phyloP scores from a whole-genome alignment of 352 stramenopile species.

The Phytophthora sojae region DNA sequence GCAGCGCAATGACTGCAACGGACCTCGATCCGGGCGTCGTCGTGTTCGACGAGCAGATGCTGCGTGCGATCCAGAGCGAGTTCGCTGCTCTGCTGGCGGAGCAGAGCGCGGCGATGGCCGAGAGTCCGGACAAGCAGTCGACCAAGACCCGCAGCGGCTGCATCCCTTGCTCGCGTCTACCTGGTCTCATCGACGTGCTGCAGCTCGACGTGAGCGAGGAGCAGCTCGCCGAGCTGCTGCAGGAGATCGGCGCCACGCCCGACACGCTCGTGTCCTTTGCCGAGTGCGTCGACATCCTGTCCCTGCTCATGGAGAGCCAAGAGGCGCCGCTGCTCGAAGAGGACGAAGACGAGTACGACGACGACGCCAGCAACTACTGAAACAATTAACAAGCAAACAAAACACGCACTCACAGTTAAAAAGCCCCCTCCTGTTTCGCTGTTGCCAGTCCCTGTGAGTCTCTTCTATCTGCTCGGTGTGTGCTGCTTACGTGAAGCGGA shows the following conservation, averaged over 20 bases:
- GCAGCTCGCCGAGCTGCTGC: slow-evolving; percentile 61
- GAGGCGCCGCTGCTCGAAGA: slow-evolving; percentile 39
- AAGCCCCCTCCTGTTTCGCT: no score
- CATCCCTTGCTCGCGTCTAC: slow-evolving; percentile 60
- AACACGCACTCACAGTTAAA: not conserved
- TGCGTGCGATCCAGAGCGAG: slow-evolving; percentile 62
- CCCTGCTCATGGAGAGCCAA: slow-evolving; percentile 69
- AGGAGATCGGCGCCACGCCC: slow-evolving; percentile 73
- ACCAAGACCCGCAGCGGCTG: slow-evolving; percentile 44
- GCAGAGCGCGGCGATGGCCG: slow-evolving; percentile 25
- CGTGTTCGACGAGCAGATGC: slow-evolving; percentile 69
- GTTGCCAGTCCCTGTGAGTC: no score
- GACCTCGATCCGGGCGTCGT: slow-evolving; percentile 41
- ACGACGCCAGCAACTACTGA: slow-evolving; percentile 10
- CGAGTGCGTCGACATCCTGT: slow-evolving; percentile 90
- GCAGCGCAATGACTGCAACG: slow-evolving; percentile 16
- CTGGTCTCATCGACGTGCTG: slow-evolving; percentile 51
- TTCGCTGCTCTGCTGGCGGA: slow-evolving; percentile 52
- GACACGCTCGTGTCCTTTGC: slow-evolving; percentile 83
- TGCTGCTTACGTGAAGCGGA: slow-evolving; percentile 72
- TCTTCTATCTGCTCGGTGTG: no score
- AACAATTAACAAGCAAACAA: not conserved
- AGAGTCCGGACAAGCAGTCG: slow-evolving; percentile 19
- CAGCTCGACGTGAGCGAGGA: slow-evolving; percentile 49
- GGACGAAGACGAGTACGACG: slow-evolving; percentile 32